A percentile compares a stretch with the other conserved stretches of the same genome.
These are phyloP conservation scores for Xylariales sp. DNA, from an alignment of 2,329 filamentous ascomycete genomes.

Conservation along the genomic window DNA sequence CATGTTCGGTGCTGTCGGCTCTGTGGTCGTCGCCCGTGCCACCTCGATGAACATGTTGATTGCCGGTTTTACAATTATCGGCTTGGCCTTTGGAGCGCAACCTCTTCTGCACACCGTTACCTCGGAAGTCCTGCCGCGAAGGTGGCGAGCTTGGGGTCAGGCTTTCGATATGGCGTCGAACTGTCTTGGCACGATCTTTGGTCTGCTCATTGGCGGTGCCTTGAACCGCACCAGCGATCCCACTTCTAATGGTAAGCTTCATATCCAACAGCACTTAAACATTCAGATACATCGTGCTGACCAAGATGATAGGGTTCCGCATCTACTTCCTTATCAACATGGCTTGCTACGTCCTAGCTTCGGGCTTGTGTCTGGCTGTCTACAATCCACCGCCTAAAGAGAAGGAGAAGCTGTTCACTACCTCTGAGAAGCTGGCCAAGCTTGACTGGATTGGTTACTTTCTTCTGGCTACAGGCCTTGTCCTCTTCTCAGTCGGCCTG, in stretches of 20 bases:
- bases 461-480: conserved; percentile 27
- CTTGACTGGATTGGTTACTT: conserved; percentile 35
- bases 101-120: conserved; percentile 33
- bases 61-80: conserved; percentile 30
- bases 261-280: too few species aligned
- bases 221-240: conserved; percentile 25
- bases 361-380: conserved; percentile 19
- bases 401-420: conserved; percentile 20
- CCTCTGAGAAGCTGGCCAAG: conserved; percentile 24
- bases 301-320: conserved; percentile 32
- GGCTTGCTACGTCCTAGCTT: conserved; percentile 21
- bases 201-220: conserved; percentile 28
- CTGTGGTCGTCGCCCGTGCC: conserved; percentile 29
- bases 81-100: conserved; percentile 30
- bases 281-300: too few species aligned
- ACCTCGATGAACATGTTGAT: conserved; percentile 29
- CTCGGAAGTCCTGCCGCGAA: conserved; percentile 33
- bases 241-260: too few species aligned
- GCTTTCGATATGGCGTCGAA: conserved; percentile 25
- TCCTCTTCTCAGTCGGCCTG: conserved; percentile 32
- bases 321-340: conserved; percentile 30
- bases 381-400: conserved; percentile 28
- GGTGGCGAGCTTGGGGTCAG: conserved; percentile 29
- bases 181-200: conserved; percentile 23
- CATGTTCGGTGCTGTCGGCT: conserved; percentile 27